Percentiles rank a stretch among this genome's conserved stretches.
Conservation (phyloP, 192 early-diverging fungal genomes). For the Backusella macrospora region DNA sequence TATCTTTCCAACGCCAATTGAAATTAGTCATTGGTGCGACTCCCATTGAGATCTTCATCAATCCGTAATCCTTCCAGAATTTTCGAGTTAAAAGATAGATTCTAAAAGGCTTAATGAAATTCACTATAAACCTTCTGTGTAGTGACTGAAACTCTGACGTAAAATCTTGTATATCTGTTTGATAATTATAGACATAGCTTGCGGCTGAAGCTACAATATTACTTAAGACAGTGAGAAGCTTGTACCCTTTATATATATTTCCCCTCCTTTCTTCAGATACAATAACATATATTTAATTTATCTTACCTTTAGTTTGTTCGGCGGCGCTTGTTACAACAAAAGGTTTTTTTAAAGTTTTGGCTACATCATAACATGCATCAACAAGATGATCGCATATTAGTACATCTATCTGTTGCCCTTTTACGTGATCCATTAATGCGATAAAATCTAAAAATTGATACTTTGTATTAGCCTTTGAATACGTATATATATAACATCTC, state of each 20-base stretch:
- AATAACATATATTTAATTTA: not conserved
- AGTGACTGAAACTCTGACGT: not conserved
- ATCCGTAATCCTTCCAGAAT: not conserved
- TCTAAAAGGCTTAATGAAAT: not conserved
- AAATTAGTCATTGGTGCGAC: not conserved
- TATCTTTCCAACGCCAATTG: not conserved
- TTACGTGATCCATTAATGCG: not conserved
- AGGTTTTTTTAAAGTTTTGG: slow-evolving; percentile 17
- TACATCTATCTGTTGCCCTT: not conserved
- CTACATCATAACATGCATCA: slow-evolving; percentile 23
- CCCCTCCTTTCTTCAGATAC: not conserved
- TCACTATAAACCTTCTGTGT: not conserved
- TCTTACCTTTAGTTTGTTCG: slow-evolving; percentile 9
- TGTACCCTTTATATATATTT: not conserved
- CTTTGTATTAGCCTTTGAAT: not conserved
- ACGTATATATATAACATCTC: not conserved
- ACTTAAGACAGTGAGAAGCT: no score
- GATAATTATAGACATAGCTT: not conserved
- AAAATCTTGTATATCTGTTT: not conserved
- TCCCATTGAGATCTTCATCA: not conserved
- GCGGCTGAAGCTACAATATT: not conserved
- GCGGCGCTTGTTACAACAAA: slow-evolving; percentile 27
- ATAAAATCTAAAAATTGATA: not conserved
- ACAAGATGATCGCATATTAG: slow-evolving; percentile 31
- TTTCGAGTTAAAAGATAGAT: not conserved